A percentile compares a stretch with the other conserved stretches of the same genome.
Conservation (phyloP, 805 yeast genomes). For the Monosporozyma aerobia region DNA sequence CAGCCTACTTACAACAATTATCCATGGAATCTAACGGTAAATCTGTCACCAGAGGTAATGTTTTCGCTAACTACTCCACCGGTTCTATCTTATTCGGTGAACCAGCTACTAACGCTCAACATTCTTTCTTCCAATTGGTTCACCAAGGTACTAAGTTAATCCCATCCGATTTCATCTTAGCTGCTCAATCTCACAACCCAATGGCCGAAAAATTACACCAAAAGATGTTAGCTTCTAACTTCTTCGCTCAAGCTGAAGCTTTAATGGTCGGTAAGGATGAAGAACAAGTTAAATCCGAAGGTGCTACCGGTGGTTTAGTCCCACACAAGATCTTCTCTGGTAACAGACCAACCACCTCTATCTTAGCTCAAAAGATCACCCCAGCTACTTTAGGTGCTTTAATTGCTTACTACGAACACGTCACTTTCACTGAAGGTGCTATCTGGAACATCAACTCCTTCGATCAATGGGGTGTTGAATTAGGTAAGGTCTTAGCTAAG, state of each 20-base stretch:
- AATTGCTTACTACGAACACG: conserved; percentile 96
- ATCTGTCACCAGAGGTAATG: conserved; percentile 87
- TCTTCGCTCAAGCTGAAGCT: conserved; percentile 97
- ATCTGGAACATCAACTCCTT: conserved; percentile 98
- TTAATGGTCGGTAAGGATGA: conserved; percentile 91
- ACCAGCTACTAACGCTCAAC: conserved; percentile 98
- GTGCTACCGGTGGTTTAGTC: conserved; percentile 73
- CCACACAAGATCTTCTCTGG: conserved; percentile 97
- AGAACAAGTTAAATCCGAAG: conserved; percentile 77
- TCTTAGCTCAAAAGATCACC: conserved; percentile 88
- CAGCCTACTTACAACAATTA: conserved; percentile 97
- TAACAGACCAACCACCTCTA: conserved; percentile 98
- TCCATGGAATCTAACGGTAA: conserved; percentile 99
- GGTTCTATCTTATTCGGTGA: conserved; percentile 96
- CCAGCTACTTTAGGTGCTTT: conserved; percentile 94
- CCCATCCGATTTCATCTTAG: conserved; percentile 93
- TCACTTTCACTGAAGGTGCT: conserved; percentile 97
- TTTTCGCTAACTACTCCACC: conserved; percentile 87
- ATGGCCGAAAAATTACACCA: conserved; percentile 90
- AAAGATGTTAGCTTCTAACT: conserved; percentile 97
- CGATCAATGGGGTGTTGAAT: conserved; percentile 99
- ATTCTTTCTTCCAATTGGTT: conserved; percentile 97
- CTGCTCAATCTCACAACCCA: conserved; percentile 98
- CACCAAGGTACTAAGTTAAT: conserved; percentile 98
- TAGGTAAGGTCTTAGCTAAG: conserved; percentile 96